Evolutionary conservation across 2,329 filamentous ascomycete genomes (phyloP), one percentile per base, ranked within the genome.

Genomic region (Bipolaris cookei): DNA sequence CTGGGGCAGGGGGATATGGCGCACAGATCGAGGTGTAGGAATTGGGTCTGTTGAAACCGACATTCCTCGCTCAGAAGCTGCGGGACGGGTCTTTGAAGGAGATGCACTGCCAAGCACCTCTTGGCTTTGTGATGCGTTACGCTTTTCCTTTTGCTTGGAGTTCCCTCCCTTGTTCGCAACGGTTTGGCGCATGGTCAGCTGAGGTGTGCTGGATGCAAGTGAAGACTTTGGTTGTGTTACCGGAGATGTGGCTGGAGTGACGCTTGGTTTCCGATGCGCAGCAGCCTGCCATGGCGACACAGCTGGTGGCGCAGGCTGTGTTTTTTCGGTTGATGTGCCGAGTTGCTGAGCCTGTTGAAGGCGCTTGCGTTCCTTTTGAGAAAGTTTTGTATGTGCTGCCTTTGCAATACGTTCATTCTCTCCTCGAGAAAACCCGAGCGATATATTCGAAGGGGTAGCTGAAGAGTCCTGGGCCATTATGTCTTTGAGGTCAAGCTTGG

Each of bases 311-410:
- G 66, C 59, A 6, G 71, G 64, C 42, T 73, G 69, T n/a, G 68
- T 61, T 30, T 70, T 72, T 11, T 70, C 68, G 2, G 67, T 58
- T 5, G 71, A 61, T 5, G 66, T 63, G 14, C 69, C 71, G 11
- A 68, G 62, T 54, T 78, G 75, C 51, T 77, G 74, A 16, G 69
- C 69, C 75, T 79, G 63, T 68, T 73, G 69, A 11, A 69, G 59
- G 42, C 65, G 90, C 78, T 97, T 98, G 20, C 92, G 88, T 74
- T 97, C 93, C 71, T 95, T 96, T 67, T 98, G 95, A 0, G 93
- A 97, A 64, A 96, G 77, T 72, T 91, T 97, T 0, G 79, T 76
- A 35, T 79, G 74, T 23, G 79, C 58, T 70, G 67, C 69, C 67
- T 68, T 76, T 51, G 64, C 68, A 37, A 73, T 75, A 66, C 70